Evolutionary conservation across 2,329 filamentous ascomycete genomes (phyloP).

Genomic region (Aspergillus flavus): DNA sequence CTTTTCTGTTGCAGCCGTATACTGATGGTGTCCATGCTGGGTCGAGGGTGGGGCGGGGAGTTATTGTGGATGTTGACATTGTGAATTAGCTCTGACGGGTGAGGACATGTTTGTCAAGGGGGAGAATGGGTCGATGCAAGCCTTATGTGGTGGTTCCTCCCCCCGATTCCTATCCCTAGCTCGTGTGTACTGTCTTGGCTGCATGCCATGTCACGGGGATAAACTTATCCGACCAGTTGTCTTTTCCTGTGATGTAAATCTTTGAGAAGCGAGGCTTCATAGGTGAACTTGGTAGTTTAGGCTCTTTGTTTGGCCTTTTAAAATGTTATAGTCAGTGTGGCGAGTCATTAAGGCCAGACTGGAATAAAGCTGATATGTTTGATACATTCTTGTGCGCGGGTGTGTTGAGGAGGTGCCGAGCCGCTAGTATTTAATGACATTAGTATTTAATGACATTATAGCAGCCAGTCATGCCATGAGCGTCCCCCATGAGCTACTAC

Average conservation of each 20-base stretch:
- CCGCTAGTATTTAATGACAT: no score
- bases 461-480: no score
- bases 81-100: neutral
- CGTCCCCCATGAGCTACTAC: no score
- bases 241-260: neutral
- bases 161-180: neutral
- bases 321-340: neutral
- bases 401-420: neutral
- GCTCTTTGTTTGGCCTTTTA: no score
- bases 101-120: neutral
- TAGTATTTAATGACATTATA: no score
- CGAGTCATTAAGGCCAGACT: neutral
- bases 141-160: neutral
- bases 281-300: neutral
- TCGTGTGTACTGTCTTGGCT: neutral
- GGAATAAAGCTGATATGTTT: no score
- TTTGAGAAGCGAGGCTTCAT: neutral
- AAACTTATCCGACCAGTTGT: neutral
- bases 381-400: no score
- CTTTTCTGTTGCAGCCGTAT: neutral
- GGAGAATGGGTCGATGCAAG: neutral
- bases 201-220: neutral
- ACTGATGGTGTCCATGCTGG: neutral
- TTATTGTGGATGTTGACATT: slow-evolving; percentile 1
- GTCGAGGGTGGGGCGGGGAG: neutral